These are phyloP conservation scores for Purpureocillium lavendulum DNA, from an alignment of 2,329 filamentous ascomycete species.

Conservation along the genomic window DNA sequence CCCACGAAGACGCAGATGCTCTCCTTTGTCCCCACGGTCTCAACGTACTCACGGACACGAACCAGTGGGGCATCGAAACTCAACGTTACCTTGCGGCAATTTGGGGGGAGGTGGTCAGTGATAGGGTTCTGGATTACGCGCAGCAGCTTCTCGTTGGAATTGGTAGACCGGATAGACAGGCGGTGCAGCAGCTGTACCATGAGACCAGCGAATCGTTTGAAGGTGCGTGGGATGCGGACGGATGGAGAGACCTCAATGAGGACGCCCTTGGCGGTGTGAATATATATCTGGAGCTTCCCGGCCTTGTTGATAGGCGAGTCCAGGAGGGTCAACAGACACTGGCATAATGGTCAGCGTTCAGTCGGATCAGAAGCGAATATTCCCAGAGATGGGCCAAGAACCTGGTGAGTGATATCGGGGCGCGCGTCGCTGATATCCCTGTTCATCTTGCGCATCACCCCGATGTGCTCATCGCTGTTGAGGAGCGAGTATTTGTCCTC, in stretches of 20 bases:
- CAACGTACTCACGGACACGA: slow-evolving; percentile 81
- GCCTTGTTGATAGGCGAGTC: slow-evolving; percentile 99
- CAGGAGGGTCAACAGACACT: slow-evolving; percentile 95
- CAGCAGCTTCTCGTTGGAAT: slow-evolving; percentile 93
- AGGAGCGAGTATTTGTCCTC: slow-evolving; percentile 96
- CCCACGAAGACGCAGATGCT: slow-evolving; percentile 97
- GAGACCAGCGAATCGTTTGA: slow-evolving; percentile 95
- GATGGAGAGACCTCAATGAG: slow-evolving; percentile 97
- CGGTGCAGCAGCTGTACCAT: slow-evolving; percentile 98
- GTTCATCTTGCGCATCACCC: slow-evolving; percentile 99
- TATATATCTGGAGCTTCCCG: slow-evolving; percentile 95
- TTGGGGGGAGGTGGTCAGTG: slow-evolving; percentile 90
- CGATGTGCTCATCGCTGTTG: slow-evolving; percentile 98
- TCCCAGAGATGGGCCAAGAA: slow-evolving; percentile 38
- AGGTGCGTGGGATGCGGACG: slow-evolving; percentile 93
- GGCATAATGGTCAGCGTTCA: slow-evolving; percentile 34
- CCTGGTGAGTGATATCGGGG: slow-evolving; percentile 98
- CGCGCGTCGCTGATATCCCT: slow-evolving; percentile 95
- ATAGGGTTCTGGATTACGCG: slow-evolving; percentile 98
- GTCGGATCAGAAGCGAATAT: slow-evolving; percentile 28
- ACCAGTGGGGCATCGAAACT: slow-evolving; percentile 89
- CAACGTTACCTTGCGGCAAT: slow-evolving; percentile 95
- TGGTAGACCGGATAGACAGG: slow-evolving; percentile 90
- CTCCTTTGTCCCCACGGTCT: slow-evolving; percentile 68
- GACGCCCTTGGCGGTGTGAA: slow-evolving; percentile 94